Evolutionary conservation across 2,329 filamentous ascomycete species (phyloP).

Genomic region (Stagonosporopsis rhizophila): DNA sequence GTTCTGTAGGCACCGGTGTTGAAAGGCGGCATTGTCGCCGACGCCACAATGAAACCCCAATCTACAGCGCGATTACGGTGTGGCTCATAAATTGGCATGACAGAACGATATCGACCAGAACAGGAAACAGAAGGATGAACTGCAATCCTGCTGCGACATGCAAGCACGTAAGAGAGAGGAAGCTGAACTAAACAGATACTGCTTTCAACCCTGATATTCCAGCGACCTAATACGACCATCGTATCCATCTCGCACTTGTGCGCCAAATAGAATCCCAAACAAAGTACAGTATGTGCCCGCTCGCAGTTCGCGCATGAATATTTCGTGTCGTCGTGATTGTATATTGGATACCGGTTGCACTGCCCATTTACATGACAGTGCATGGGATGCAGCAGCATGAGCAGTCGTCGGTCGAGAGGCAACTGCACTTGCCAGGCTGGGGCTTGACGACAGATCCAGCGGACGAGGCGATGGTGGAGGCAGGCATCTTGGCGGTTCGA

Average conservation of each 20-base stretch:
- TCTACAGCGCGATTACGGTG: no score
- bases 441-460: conserved; percentile 47
- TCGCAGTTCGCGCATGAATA: neutral
- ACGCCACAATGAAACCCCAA: no score
- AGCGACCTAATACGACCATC: neutral
- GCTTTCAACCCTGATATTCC: neutral
- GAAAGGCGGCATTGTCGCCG: no score
- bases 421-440: conserved; percentile 40
- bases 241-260: neutral
- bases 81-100: no score
- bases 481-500: conserved; percentile 36
- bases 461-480: conserved; percentile 42
- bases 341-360: neutral
- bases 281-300: neutral
- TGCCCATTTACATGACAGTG: conserved; percentile 43
- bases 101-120: no score
- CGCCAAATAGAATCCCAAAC: neutral
- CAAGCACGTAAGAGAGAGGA: neutral
- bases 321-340: conserved; percentile 6
- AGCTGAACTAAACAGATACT: neutral
- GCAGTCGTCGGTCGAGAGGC: conserved; percentile 42
- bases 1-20: no score
- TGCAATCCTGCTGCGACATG: no score
- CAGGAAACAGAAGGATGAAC: no score
- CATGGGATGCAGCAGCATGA: conserved; percentile 47